These are phyloP conservation scores for Annulohypoxylon bovei DNA, from an alignment of 495 filamentous ascomycete species.

Conservation along the genomic window DNA sequence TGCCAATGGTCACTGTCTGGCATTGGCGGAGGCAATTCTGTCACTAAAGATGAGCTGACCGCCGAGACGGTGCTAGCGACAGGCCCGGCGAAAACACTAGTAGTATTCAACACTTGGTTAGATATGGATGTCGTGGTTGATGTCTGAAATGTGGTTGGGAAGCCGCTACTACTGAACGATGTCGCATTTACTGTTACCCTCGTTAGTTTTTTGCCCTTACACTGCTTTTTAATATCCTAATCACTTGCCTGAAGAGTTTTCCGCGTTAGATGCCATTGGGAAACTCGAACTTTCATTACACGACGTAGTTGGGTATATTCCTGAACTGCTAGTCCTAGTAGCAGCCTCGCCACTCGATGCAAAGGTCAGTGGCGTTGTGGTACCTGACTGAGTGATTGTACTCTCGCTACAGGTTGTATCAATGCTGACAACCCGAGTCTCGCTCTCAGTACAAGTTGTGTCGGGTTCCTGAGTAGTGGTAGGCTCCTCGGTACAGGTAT, in stretches of 20 bases:
- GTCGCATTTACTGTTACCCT: constrained; percentile 13
- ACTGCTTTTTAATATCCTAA: not conserved
- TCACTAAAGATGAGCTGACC: not conserved
- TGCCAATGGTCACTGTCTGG: constrained; percentile 33
- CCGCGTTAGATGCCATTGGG: not conserved
- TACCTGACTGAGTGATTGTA: constrained; percentile 33
- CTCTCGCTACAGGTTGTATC: constrained; percentile 45
- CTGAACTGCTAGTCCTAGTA: not conserved
- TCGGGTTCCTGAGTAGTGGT: constrained; percentile 33
- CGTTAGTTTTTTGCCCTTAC: constrained; percentile 1
- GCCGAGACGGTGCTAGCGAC: constrained; percentile 5
- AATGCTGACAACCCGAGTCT: constrained; percentile 16
- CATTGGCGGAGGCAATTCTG: constrained; percentile 12
- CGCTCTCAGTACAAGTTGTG: constrained; percentile 45
- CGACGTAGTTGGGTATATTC: constrained; percentile 1
- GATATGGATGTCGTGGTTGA: constrained; percentile 36
- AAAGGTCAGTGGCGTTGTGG: constrained; percentile 29
- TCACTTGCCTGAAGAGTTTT: constrained; percentile 13
- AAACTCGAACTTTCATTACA: constrained; percentile 17
- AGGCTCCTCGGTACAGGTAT: constrained; percentile 36
- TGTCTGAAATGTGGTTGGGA: constrained; percentile 44
- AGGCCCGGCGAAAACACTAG: not conserved
- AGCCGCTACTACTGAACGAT: constrained; percentile 1
- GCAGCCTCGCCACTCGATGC: constrained; percentile 18
- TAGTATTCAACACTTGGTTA: constrained; percentile 26